Evolutionary conservation across 371 early-diverging fungal species (phyloP), one percentile per base, ranked within the genome.

Genomic region (Mortierella sp.): DNA sequence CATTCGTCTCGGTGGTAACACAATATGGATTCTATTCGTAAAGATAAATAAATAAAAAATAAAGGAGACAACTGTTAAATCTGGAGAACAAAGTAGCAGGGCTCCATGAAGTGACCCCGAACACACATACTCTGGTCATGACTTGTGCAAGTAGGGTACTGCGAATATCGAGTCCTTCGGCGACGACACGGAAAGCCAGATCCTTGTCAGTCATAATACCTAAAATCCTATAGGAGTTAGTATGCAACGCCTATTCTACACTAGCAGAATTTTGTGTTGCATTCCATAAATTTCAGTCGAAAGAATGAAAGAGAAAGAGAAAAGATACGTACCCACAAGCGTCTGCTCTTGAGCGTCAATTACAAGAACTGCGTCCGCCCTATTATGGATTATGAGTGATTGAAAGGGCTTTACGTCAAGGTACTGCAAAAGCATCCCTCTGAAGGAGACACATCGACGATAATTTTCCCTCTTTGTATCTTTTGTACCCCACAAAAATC

Each of bases 141-240:
- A 95, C 91, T 43, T 90, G 87, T 23, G 88, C 81, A 70, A 95
- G 90, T 21, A 85, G 79, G 28, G 92, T 92, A 28, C 83, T 83
- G 50, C 88, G 79, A 57, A 89, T 83, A 63, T 94, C 93, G 14
- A 89, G 84, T 7, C 93, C 93, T 61, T 93, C 95, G 23, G 95
- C 94, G 46, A 95, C 91, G 43, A 93, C 95, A 25, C 95, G 85
- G 83, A 90, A 95, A 7, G 95, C 89, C 37, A 89, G 83, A 72
- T 89, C 89, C 77, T 89, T 89, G 60, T 94, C 95, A 2, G 95
- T 95, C 70, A 95, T 86, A 65, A 95, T 95, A 21, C 95, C 95
- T 29, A 86, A 72, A 60, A 93, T 81, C 23, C 11, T 53, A 26
- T 7, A 53, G 9, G 53, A 53, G 11, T 16, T 3, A 53, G 16